Conservation (phyloP, 495 filamentous ascomycete genomes). For the Neurospora cerealis region DNA sequence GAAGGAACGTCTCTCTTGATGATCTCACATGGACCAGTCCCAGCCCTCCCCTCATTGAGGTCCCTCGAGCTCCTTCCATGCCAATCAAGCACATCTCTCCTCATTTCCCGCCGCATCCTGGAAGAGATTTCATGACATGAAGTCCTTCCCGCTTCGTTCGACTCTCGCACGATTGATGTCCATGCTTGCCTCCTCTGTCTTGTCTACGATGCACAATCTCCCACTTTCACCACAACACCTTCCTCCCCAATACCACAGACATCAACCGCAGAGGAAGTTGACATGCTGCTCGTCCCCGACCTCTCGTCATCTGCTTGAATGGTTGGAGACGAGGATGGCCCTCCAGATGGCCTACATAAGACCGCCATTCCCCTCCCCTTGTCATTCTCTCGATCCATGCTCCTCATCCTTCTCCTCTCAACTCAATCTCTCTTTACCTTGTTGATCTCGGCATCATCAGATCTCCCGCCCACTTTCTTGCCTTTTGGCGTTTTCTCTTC, state of each 20-base stretch:
- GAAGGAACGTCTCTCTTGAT: not conserved
- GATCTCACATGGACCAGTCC: not conserved
- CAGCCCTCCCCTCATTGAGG: not conserved
- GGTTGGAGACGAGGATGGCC: not conserved
- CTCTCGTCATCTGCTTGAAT: not conserved
- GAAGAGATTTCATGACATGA: not conserved
- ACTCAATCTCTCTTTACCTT: slow-evolving; percentile 1
- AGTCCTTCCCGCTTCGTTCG: not conserved
- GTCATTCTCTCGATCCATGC: not conserved
- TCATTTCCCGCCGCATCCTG: not conserved
- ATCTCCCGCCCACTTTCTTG: not conserved
- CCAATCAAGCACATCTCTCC: not conserved
- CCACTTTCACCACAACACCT: not conserved
- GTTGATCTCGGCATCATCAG: not conserved
- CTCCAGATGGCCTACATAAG: not conserved
- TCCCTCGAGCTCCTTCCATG: not conserved
- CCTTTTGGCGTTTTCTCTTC: slow-evolving; percentile 3
- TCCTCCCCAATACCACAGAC: not conserved
- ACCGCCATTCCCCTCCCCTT: not conserved
- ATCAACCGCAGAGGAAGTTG: not conserved
- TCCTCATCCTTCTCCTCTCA: not conserved
- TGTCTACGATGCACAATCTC: not conserved
- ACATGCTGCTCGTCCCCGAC: not conserved
- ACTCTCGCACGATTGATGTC: not conserved
- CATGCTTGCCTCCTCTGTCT: not conserved